These are phyloP conservation scores for Suzukiozyma palmioleophila DNA, from an alignment of 1,139 yeast species.

Conservation along the genomic window DNA sequence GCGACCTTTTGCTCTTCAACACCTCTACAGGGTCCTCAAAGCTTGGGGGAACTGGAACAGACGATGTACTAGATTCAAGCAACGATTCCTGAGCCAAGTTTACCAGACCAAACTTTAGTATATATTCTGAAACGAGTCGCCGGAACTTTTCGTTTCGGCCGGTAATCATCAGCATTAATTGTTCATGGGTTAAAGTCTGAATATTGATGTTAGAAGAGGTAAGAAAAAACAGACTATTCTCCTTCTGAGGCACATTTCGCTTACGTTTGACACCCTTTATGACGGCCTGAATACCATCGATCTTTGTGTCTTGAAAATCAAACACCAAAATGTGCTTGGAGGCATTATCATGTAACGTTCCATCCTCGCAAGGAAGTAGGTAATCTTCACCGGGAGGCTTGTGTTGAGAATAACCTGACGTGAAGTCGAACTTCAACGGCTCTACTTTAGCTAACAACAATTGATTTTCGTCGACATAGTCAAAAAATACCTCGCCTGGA, in stretches of 20 bases:
- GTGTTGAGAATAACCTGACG: conserved; percentile 42
- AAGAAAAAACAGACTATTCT: conserved; percentile 20
- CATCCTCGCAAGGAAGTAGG: conserved; percentile 14
- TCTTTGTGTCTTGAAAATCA: conserved; percentile 70
- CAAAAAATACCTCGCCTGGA: conserved; percentile 56
- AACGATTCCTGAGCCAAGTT: conserved; percentile 31
- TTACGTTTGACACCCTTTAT: conserved; percentile 18
- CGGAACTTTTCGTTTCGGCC: conserved; percentile 55
- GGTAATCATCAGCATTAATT: conserved; percentile 54
- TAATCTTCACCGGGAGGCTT: conserved; percentile 23
- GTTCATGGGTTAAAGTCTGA: conserved; percentile 24
- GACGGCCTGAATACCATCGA: conserved; percentile 35
- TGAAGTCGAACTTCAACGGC: conserved; percentile 33
- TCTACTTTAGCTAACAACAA: conserved; percentile 33
- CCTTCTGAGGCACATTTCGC: conserved; percentile 10
- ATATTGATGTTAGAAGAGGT: conserved; percentile 19
- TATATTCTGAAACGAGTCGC: conserved; percentile 10
- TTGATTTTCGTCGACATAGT: conserved; percentile 73
- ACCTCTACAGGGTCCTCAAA: conserved; percentile 32
- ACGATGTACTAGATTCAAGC: conserved; percentile 21
- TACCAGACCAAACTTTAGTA: conserved; percentile 10
- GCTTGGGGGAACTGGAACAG: conserved; percentile 44
- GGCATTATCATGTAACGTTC: conserved; percentile 16
- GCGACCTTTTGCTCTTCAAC: conserved; percentile 25
- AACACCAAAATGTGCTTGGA: conserved; percentile 55